Percentiles rank a stretch among this genome's conserved stretches.
phyloP scores from a whole-genome alignment of 306 rosid genomes.

The Sicyos edulis region DNA sequence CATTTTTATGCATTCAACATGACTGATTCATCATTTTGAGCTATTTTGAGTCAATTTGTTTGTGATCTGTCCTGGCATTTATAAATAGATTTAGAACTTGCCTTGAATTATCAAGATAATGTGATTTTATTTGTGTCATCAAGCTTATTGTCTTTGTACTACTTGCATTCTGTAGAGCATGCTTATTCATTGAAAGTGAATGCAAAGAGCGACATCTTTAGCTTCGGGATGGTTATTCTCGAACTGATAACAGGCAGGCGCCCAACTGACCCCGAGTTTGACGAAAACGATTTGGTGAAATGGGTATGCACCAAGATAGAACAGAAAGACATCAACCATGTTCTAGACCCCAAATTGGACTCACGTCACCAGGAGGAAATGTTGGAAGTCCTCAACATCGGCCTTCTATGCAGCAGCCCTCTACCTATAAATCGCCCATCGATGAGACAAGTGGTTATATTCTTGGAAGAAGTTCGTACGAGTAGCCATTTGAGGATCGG shows the following conservation, averaged over 20 bases:
- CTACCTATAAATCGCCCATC: conserved; percentile 65
- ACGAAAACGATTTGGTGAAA: conserved; percentile 82
- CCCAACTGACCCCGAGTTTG: conserved; percentile 70
- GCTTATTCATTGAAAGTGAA: conserved; percentile 85
- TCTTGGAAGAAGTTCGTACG: conserved; percentile 46
- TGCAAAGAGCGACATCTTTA: conserved; percentile 89
- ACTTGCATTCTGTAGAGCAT: conserved; percentile 49
- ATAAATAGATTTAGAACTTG: neutral
- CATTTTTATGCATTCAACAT: neutral
- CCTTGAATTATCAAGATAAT: neutral
- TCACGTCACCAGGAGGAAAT: conserved; percentile 60
- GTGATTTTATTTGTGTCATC: neutral
- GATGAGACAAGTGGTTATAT: conserved; percentile 59
- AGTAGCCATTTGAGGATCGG: conserved; percentile 27
- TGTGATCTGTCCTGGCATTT: neutral
- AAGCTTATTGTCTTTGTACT: neutral
- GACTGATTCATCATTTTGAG: too few relatives aligned
- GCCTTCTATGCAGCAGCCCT: conserved; percentile 86
- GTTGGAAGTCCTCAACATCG: conserved; percentile 76
- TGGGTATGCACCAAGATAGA: conserved; percentile 78
- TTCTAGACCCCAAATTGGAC: conserved; percentile 62
- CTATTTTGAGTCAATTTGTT: neutral
- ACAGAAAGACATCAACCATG: conserved; percentile 65
- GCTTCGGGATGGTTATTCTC: conserved; percentile 83
- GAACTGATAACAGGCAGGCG: conserved; percentile 68